Conservation (phyloP, 129 eudicot genomes). For the Scalesia atractyloides region DNA sequence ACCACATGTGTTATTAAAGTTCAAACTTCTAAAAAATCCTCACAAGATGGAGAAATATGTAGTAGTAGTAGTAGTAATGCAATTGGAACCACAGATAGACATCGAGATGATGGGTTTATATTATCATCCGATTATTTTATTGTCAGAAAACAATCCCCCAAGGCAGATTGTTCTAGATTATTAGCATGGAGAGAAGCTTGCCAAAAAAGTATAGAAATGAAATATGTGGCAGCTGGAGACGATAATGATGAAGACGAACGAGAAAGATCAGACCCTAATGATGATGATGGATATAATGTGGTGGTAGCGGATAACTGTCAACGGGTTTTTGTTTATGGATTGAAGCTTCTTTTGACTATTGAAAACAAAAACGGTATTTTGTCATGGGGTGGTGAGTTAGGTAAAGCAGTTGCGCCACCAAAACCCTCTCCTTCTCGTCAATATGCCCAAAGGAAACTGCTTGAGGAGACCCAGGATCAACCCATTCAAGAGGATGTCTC, state of each 20-base stretch:
- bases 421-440: conserved; percentile 94
- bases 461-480: conserved; percentile 50
- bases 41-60: conserved; percentile 48
- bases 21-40: conserved; percentile 53
- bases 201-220: conserved; percentile 74
- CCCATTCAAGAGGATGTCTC: conserved; percentile 47
- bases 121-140: conserved; percentile 88
- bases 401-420: conserved; percentile 76
- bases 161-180: conserved; percentile 85
- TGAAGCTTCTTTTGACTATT: conserved; percentile 81
- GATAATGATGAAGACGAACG: conserved; percentile 86
- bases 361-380: conserved; percentile 93
- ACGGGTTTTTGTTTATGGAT: conserved; percentile 78
- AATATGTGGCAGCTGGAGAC: conserved; percentile 69
- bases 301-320: conserved; percentile 89
- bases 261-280: conserved; percentile 75
- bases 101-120: conserved; percentile 78
- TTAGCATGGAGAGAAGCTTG: conserved; percentile 95
- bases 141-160: conserved; percentile 85
- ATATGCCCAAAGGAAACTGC: conserved; percentile 82
- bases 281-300: conserved; percentile 95
- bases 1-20: conserved; percentile 60
- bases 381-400: conserved; percentile 88
- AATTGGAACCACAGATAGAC: conserved; percentile 51
- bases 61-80: conserved; percentile 37